Base-by-base conservation (phyloP, 1,139 yeast species). In the Scheffersomyces insectosa region DNA sequence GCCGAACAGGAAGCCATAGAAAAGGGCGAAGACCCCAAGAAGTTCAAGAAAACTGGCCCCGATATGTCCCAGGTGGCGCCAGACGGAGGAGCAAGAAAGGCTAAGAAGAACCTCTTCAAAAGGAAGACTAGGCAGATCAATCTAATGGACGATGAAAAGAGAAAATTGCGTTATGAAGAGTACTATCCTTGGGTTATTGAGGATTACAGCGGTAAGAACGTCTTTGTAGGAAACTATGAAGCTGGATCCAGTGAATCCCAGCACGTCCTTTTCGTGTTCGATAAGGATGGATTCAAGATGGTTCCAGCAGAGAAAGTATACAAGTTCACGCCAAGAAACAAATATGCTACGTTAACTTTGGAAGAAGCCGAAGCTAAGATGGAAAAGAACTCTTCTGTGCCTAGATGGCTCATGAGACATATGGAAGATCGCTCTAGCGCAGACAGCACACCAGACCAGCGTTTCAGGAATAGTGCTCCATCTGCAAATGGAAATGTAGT, bases 131-230 rank as follows among this genome's bases (percentile, higher is more conserved):
- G 93, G 53, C 97, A 91, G 61, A 81, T 89, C 28, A 82, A 81
- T 55, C 78, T 85, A 14, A 81, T 88, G 62, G 88, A 88, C 56
- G 97, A 90, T 54, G 80, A 79, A 9, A 91, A 89, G 48, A 78
- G 95, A 48, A 85, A 82, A 59, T 69, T 93, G 50, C 76, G 98
- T 56, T 93, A 91, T 60, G 99, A 93, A 65, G 99, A 93, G 66
- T 89, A 85, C 60, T 91, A 88, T 56, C 99, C 99, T 0, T 93
- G 99, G 99, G 96, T 95, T 14, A 73, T 95, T 75, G 97, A 91
- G 67, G 99, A 95, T 66, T 91, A 88, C 63, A 97, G 89, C 55
- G 97, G 96, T 43, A 78, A 82, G 48, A 91, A 93, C 62, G 95
- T 96, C 0, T 93, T 88, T 85, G 97, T 91, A 16, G 97, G 99